These are phyloP conservation scores for Hymenotorrendiella dingleyae DNA, from an alignment of 2,329 filamentous ascomycete species.

Conservation along the genomic window DNA sequence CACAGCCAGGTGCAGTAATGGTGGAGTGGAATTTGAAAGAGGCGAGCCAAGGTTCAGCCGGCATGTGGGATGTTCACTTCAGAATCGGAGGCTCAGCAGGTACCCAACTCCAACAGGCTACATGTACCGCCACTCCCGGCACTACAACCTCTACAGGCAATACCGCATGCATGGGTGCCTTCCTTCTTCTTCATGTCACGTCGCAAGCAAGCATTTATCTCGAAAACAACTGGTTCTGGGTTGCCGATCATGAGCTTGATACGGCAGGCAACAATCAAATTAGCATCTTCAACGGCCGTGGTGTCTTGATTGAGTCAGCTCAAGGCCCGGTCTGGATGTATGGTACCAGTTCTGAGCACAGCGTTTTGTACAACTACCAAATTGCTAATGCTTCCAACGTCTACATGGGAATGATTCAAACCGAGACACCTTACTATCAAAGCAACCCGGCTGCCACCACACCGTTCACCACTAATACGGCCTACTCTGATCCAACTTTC, in stretches of 20 bases:
- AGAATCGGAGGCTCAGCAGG: conserved; percentile 84
- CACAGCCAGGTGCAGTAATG: conserved; percentile 81
- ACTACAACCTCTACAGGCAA: conserved; percentile 54
- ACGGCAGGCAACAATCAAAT: conserved; percentile 67
- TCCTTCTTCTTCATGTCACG: conserved; percentile 63
- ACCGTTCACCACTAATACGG: conserved; percentile 54
- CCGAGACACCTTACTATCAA: conserved; percentile 86
- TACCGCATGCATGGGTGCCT: conserved; percentile 66
- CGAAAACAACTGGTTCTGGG: conserved; percentile 89
- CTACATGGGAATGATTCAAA: conserved; percentile 79
- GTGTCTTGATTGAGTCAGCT: conserved; percentile 59
- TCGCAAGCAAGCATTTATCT: conserved; percentile 63
- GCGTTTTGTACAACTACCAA: conserved; percentile 76
- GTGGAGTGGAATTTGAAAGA: conserved; percentile 86
- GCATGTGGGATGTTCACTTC: conserved; percentile 94
- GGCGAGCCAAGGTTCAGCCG: conserved; percentile 60
- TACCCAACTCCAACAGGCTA: conserved; percentile 69
- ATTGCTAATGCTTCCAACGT: conserved; percentile 70
- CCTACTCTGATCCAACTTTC: conserved; percentile 66
- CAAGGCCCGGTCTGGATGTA: conserved; percentile 75
- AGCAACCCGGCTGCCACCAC: conserved; percentile 68
- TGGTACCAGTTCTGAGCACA: conserved; percentile 66
- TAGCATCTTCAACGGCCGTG: conserved; percentile 83
- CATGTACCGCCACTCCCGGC: conserved; percentile 68
- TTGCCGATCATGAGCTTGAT: conserved; percentile 86